Evolutionary conservation across 1,139 yeast species (phyloP).

Genomic region (Diutina siamensis): DNA sequence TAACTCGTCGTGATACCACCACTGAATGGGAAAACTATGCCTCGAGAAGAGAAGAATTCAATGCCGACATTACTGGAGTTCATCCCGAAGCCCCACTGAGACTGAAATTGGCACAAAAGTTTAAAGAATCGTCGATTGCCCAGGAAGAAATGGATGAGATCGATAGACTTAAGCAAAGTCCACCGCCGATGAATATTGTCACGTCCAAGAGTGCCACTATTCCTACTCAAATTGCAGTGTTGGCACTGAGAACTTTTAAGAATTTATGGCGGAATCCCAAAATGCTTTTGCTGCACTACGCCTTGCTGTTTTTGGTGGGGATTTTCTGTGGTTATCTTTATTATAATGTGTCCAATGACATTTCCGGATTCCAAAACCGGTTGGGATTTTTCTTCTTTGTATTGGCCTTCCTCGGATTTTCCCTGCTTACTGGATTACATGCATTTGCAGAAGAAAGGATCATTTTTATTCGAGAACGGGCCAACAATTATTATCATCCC

Average conservation of each 20-base stretch:
- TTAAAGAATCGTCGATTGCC: conserved; percentile 37
- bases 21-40: conserved; percentile 88
- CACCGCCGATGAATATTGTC: conserved; percentile 15
- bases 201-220: conserved; percentile 40
- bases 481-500: conserved; percentile 88
- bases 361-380: conserved; percentile 92
- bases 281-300: conserved; percentile 70
- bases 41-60: conserved; percentile 65
- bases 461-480: conserved; percentile 82
- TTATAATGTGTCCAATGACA: conserved; percentile 73
- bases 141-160: conserved; percentile 41
- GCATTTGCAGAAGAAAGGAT: conserved; percentile 82
- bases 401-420: conserved; percentile 84
- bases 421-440: conserved; percentile 82
- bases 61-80: not conserved
- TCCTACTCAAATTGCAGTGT: conserved; percentile 49
- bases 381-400: conserved; percentile 86
- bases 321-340: conserved; percentile 78
- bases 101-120: conserved; percentile 27
- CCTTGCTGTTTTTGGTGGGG: conserved; percentile 66
- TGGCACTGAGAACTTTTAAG: conserved; percentile 81
- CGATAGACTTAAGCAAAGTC: conserved; percentile 20
- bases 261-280: conserved; percentile 88
- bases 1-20: conserved; percentile 19
- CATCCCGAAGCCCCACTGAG: conserved; percentile 16